A percentile compares a stretch with the other conserved stretches of the same genome.
Evolutionary conservation across 352 stramenopile genomes (phyloP).

Genomic region (Nothophytophthora sp.): DNA sequence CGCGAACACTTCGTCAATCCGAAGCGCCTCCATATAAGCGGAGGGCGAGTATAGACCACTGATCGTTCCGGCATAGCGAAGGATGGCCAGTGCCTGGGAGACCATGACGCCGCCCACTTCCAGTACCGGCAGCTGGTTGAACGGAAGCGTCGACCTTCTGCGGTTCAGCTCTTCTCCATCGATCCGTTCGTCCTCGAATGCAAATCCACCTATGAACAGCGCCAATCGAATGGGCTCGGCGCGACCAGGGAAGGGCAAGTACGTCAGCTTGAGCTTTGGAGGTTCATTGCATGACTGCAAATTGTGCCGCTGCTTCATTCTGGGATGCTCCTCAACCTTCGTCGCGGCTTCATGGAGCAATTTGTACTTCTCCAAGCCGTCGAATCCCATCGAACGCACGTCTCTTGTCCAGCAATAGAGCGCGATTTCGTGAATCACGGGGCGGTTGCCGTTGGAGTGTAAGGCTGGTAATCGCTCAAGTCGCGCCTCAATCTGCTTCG

Average conservation of each 20-base stretch:
- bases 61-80: constrained; percentile 65
- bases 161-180: constrained; percentile 23
- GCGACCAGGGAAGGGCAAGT: constrained; percentile 51
- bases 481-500: constrained; percentile 27
- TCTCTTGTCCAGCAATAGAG: constrained; percentile 27
- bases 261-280: constrained; percentile 52
- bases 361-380: constrained; percentile 8
- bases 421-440: constrained; percentile 30
- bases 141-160: constrained; percentile 36
- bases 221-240: constrained; percentile 55
- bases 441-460: constrained; percentile 1
- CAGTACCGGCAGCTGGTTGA: constrained; percentile 44
- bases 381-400: constrained; percentile 10
- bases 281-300: background rate
- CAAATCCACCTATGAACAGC: constrained; percentile 39
- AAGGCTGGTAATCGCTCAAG: constrained; percentile 23
- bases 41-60: constrained; percentile 37
- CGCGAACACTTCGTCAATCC: constrained; percentile 48
- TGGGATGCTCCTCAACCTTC: constrained; percentile 25
- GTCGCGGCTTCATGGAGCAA: constrained; percentile 13
- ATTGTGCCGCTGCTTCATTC: constrained; percentile 16
- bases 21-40: constrained; percentile 23
- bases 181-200: constrained; percentile 63
- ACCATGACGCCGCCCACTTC: constrained; percentile 42
- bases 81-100: constrained; percentile 50